phyloP scores from a whole-genome alignment of 2,329 filamentous ascomycete species.

The Exophiala alcalophila region DNA sequence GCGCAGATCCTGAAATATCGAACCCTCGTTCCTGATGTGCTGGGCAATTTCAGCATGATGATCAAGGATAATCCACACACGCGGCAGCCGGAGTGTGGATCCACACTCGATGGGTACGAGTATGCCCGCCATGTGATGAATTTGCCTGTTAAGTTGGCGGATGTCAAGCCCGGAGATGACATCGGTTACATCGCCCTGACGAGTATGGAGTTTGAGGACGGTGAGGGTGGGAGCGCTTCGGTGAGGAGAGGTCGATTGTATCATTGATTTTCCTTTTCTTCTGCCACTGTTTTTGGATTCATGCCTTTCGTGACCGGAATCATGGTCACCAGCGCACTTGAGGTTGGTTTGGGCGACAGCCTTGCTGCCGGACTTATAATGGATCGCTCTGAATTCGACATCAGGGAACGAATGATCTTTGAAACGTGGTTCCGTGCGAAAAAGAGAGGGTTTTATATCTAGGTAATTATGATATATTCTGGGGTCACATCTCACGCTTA shows the following conservation, averaged over 20 bases:
- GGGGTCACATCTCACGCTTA: too few relatives aligned
- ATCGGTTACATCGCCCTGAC: conserved; percentile 4
- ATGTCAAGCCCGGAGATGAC: conserved; percentile 2
- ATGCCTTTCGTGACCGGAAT: too few relatives aligned
- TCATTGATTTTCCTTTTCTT: not conserved
- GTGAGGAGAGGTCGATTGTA: conserved; percentile 4
- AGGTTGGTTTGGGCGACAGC: too few relatives aligned
- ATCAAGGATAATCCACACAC: conserved; percentile 7
- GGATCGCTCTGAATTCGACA: too few relatives aligned
- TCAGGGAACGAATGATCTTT: too few relatives aligned
- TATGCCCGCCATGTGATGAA: conserved; percentile 7
- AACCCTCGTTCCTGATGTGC: conserved; percentile 5
- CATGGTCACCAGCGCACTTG: too few relatives aligned
- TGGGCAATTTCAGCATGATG: conserved; percentile 8
- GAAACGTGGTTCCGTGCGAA: too few relatives aligned
- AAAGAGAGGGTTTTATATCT: too few relatives aligned
- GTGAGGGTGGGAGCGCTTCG: not conserved
- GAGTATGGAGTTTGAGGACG: conserved; percentile 5
- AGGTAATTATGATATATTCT: too few relatives aligned
- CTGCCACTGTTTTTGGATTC: not conserved
- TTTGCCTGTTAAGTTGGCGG: conserved; percentile 6
- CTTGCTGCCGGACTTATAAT: too few relatives aligned
- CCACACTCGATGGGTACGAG: conserved; percentile 1
- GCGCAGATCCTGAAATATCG: conserved; percentile 1
- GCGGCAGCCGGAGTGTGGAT: conserved; percentile 1